A percentile compares a stretch with the other conserved stretches of the same genome.
These are phyloP conservation scores for Fusarium tanahbumbuense DNA, from an alignment of 2,329 filamentous ascomycete genomes.

Conservation along the genomic window DNA sequence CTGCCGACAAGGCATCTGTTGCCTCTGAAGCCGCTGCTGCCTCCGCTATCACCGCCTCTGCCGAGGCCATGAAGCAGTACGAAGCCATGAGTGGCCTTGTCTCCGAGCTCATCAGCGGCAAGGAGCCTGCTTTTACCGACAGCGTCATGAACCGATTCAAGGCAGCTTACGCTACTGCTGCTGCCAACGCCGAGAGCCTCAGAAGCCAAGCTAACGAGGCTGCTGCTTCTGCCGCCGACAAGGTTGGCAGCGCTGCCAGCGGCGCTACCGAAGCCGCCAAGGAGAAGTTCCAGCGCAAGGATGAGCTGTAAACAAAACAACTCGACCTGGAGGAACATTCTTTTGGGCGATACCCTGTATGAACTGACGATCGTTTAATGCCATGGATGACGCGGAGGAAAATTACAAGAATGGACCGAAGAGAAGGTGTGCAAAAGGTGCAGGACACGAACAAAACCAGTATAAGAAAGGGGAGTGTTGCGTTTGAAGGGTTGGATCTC, in stretches of 20 bases:
- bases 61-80: constrained; percentile 72
- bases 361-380: constrained; percentile 47
- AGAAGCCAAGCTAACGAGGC: constrained; percentile 51
- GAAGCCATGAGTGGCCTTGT: constrained; percentile 77
- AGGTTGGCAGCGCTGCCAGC: constrained; percentile 53
- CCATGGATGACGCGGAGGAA: constrained; percentile 25
- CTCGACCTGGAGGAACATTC: constrained; percentile 38
- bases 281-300: constrained; percentile 52
- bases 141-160: constrained; percentile 79
- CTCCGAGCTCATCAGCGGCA: constrained; percentile 80
- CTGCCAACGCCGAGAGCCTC: constrained; percentile 63
- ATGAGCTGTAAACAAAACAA: constrained; percentile 53
- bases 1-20: constrained; percentile 51
- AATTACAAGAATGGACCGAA: constrained; percentile 23
- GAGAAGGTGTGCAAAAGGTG: constrained; percentile 15
- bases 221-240: constrained; percentile 51
- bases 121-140: constrained; percentile 84
- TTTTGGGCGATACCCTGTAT: constrained; percentile 48
- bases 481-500: constrained; percentile 41
- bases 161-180: constrained; percentile 76
- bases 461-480: constrained; percentile 21
- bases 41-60: constrained; percentile 70
- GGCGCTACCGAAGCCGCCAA: constrained; percentile 58
- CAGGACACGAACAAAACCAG: constrained; percentile 25
- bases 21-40: constrained; percentile 60